Percentiles rank a stretch among this genome's conserved stretches.
phyloP scores from a whole-genome alignment of 2,329 filamentous ascomycete species.

The Colletotrichum karsti region DNA sequence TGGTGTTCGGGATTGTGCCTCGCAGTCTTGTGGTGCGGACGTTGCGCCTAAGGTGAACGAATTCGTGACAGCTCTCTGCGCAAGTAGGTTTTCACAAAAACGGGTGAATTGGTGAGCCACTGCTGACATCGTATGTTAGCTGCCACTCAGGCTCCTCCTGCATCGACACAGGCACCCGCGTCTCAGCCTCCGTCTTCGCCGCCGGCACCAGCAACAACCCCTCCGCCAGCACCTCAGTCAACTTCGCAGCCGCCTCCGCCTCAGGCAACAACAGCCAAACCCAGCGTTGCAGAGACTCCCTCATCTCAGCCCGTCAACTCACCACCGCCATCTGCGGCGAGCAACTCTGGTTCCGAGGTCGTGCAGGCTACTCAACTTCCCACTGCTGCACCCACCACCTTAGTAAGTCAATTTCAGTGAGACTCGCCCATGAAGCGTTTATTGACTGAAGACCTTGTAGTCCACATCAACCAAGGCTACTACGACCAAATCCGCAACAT shows the following conservation, averaged over 20 bases:
- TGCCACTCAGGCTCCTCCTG: constrained; percentile 3
- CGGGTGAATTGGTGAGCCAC: neutral
- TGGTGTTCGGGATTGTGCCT: constrained; percentile 51
- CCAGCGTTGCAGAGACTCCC: neutral
- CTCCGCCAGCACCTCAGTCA: neutral
- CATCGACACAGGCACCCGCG: constrained; percentile 3
- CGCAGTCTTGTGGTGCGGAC: constrained; percentile 37
- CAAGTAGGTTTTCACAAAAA: constrained; percentile 39
- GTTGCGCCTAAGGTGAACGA: constrained; percentile 38
- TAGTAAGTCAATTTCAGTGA: neutral
- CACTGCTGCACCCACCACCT: constrained; percentile 15
- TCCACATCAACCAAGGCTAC: constrained; percentile 9
- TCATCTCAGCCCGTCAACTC: neutral
- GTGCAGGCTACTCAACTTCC: constrained; percentile 28
- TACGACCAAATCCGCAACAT: constrained; percentile 21
- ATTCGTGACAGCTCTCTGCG: constrained; percentile 37
- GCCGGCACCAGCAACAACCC: neutral
- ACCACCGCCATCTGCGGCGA: neutral
- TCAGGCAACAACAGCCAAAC: neutral
- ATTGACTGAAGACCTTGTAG: neutral
- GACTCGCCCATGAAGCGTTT: neutral
- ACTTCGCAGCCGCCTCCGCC: constrained; percentile 4
- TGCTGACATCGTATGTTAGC: constrained; percentile 8
- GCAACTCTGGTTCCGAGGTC: neutral
- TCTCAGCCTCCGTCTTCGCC: neutral